Evolutionary conservation across 306 rosid genomes (phyloP), one percentile per base, ranked within the genome.

Genomic region (Leucaena leucocephala): DNA sequence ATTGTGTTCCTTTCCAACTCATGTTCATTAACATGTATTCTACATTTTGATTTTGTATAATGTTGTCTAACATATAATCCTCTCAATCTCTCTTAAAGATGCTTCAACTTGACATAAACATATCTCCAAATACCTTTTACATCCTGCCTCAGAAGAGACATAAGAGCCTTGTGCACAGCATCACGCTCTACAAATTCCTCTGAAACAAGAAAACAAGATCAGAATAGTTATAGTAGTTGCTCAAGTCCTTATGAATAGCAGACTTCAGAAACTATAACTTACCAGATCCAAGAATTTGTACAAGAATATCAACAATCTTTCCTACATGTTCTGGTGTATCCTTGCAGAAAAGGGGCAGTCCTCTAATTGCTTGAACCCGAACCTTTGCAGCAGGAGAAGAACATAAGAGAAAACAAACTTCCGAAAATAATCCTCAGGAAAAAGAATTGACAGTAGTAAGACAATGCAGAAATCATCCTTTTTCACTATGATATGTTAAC

Each of bases 171-270:
- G 82, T 93, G 97, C 44, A 96, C 99, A 7, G 99, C 99, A 85
- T 96, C 99, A 64, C 99, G 99, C 90, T 96, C 99, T 89, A 96
- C 98, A 72, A 90, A 90, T 84, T 90, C 95, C 82, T 88, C 92
- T 90, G 77, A 57, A 42, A 69, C 7, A 62, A 59, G 52, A 33
- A 52, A 2, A 33, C 9, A 79, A 72, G 8, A 72, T 86, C 78
- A 85, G 82, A 78, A 75, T 22, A 21, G 35, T 72, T 68, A 50
- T 33, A 76, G 49, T 44, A 21, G 39, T 62, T 17, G 63, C 3
- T 17, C 22, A 34, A 46, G 21, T 35, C 38, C 75, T 44, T 17
- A 34, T 19, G 46, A 81, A 52, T 9, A 13, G 68, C n/a, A 43
- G 9, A 78, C 12, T 40, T 74, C 44, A 70, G 67, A 85, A 71